Conservation (phyloP, 169 alveolate genomes). For the Amoebophrya sp. region DNA sequence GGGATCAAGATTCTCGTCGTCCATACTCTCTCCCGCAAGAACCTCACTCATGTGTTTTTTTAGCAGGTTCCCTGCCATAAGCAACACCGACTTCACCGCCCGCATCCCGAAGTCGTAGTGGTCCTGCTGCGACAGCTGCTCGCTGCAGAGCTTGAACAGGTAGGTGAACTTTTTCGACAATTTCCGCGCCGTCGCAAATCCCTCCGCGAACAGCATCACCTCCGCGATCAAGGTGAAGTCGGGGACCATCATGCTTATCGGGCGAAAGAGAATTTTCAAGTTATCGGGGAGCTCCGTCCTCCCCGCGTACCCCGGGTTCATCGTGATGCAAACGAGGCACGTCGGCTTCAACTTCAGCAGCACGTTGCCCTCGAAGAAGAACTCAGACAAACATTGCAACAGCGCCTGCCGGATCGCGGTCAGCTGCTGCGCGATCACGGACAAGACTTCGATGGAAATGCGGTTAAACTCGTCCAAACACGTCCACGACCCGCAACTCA, state of each 20-base stretch:
- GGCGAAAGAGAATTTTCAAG: constrained; percentile 83
- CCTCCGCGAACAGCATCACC: constrained; percentile 92
- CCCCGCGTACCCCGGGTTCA: constrained; percentile 91
- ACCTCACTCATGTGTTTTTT: too few relatives aligned
- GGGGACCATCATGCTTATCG: constrained; percentile 86
- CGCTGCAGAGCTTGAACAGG: constrained; percentile 73
- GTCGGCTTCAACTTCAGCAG: constrained; percentile 62
- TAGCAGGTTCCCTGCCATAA: constrained; percentile 26
- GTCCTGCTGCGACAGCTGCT: constrained; percentile 69
- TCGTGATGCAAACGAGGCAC: constrained; percentile 65
- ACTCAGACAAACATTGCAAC: constrained; percentile 56
- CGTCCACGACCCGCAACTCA: constrained; percentile 91
- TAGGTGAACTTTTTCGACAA: constrained; percentile 85
- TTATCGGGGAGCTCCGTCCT: constrained; percentile 92
- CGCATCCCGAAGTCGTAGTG: constrained; percentile 57
- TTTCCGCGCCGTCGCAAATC: constrained; percentile 81
- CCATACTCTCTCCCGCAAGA: too few relatives aligned
- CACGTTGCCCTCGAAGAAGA: constrained; percentile 64
- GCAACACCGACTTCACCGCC: constrained; percentile 42
- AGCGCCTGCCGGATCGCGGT: constrained; percentile 68
- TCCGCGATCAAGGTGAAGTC: constrained; percentile 87
- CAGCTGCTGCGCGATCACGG: constrained; percentile 79
- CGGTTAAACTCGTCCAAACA: constrained; percentile 94
- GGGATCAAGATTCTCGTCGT: too few relatives aligned
- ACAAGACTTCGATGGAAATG: constrained; percentile 79